Base-by-base conservation (phyloP, 2,329 filamentous ascomycete species). In the Microsporum audouinii region DNA sequence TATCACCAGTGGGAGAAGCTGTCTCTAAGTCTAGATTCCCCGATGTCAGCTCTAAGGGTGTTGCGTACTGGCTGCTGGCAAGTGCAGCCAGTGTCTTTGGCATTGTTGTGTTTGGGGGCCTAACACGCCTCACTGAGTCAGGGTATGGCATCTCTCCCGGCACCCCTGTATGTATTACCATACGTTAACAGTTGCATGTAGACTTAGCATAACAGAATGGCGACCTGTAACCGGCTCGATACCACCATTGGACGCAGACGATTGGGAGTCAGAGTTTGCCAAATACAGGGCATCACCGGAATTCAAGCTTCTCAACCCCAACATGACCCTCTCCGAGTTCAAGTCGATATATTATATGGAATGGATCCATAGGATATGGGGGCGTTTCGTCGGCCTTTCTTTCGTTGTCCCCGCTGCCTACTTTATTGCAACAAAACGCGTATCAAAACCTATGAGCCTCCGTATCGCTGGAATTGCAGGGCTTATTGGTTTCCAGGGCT, bases 321-420 rank as follows among this genome's bases (percentile, higher is more conserved):
- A 89, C 73, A 99, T 99, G 94, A 87, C 83, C 36, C 80, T 99
- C 61, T 82, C 86, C 62, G 94, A 99, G 73, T 99, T 97, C 79
- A 96, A 97, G 76, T 88, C 94, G 72, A 99, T 99, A 67, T 99
- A 97, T 82, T 99, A 88, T 75, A 97, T 97, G 94, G 94, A 99
- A 79, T 99, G 94, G 94, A 85, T 87, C 49, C 94, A 99, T 75
- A 85, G 94, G 34, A 81, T 96, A 60, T 97, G 94, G 91, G 94
- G 94, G 53, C 87, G 94, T 65, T 81, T 95, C 68, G 89, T 99
- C 62, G 94, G 94, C 62, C 75, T 97, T 64, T 88, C 89, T 58
- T 96, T 97, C 74, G 85, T 96, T 56, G 71, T 96, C 1, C 94
- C 94, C 1, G 89, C 92, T 5, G 75, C 87, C 61, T 97, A 96